Evolutionary conservation across 768 basidiomycete species (phyloP).

Genomic region (Hypholoma sublateritium): DNA sequence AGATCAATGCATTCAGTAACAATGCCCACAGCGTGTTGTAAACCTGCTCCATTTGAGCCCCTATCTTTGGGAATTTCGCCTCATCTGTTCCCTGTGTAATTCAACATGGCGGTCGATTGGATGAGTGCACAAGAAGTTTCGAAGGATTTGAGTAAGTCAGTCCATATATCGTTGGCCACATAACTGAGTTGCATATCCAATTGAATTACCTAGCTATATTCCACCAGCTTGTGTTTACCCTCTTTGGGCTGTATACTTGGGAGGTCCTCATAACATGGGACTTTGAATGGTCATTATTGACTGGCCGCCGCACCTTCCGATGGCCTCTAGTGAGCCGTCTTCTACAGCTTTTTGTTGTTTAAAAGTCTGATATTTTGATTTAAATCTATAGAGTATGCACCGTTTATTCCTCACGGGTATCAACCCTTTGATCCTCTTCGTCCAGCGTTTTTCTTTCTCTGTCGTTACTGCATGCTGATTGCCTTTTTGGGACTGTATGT

Average conservation of each 20-base stretch:
- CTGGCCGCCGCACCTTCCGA: conserved; percentile 54
- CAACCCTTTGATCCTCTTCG: neutral
- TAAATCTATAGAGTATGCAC: conserved; percentile 20
- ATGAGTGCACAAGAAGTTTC: conserved; percentile 40
- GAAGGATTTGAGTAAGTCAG: conserved; percentile 37
- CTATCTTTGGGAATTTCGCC: neutral
- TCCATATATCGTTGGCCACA: neutral
- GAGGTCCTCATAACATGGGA: conserved; percentile 61
- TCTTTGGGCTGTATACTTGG: conserved; percentile 70
- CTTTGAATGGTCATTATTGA: conserved; percentile 69
- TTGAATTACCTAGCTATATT: conserved; percentile 45
- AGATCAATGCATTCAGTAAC: no score
- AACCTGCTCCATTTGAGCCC: no score
- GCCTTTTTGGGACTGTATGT: conserved; percentile 64
- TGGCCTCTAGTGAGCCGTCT: conserved; percentile 62
- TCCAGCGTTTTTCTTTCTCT: conserved; percentile 64
- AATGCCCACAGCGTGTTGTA: no score
- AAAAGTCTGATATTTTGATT: neutral
- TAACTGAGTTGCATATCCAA: no score
- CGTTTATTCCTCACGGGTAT: neutral
- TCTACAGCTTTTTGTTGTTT: neutral
- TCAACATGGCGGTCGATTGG: conserved; percentile 41
- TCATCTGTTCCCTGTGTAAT: neutral
- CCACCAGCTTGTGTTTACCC: conserved; percentile 56
- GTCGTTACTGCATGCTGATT: conserved; percentile 71